Base-by-base conservation (phyloP, 176 grass and related monocot species). In the Coix lacrymajobi region DNA sequence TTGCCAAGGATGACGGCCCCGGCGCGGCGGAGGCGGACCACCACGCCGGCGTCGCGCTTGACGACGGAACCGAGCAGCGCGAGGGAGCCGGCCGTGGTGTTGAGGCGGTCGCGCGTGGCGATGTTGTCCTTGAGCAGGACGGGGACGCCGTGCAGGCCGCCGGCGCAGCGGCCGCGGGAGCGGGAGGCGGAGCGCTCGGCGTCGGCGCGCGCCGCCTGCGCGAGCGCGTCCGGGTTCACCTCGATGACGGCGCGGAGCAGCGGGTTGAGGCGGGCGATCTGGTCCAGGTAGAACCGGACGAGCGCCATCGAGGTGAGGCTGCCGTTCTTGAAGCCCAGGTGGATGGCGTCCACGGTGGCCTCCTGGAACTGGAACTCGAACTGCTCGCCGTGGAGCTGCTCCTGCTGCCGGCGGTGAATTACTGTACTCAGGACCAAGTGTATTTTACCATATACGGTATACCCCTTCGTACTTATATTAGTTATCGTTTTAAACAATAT, bases 81-180 rank as follows among this genome's bases (percentile, higher is more conserved):
- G n/a, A 95, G 69, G 4, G 93, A 92, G 8, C 93, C 90, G 25
- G 79, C 93, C 22, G 90, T 95, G 2, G 93, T 88, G 85, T 92
- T 94, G 44, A 94, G 86, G 33, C 54, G 24, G 71, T 84, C 92
- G 5, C 13, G 26, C 25, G 89, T 77, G 25, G 70, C 85, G 62
- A 94, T 91, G 54, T 84, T 83, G 81, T 94, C 92, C 88, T 94
- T 94, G 37, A 94, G 37, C 5, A 94, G 77, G 17, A 94, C 76
- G 41, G 92, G 89, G 43, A 94, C 33, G 10, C 92, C 92, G 32
- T 66, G 63, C 8, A 66, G 63, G 16, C 7, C 34, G 20, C 1
- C 9, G 11, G 20, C 41, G 8, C 1, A 19, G 22, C 3, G 28
- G 24, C 56, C 41, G 24, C 62, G 8, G 24, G 17, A 36, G 24